phyloP scores from a whole-genome alignment of 2,329 filamentous ascomycete species.

The Penicillium sp. region DNA sequence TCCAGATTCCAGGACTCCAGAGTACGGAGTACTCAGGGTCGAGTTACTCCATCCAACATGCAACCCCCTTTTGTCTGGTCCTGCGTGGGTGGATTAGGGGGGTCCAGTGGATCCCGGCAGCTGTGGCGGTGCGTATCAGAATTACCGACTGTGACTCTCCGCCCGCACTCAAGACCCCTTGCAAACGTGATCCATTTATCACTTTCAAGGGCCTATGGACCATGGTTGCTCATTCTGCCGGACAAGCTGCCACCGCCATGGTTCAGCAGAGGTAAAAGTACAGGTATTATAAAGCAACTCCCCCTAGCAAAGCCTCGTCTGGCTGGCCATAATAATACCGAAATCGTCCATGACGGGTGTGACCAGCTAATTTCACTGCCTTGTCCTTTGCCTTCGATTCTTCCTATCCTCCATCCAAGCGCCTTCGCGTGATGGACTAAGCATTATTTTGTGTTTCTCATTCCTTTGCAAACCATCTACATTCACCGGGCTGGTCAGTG shows the following conservation, averaged over 20 bases:
- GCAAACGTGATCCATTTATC: not conserved
- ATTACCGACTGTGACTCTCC: constrained; percentile 11
- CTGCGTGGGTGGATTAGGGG: constrained; percentile 19
- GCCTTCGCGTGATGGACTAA: constrained; percentile 21
- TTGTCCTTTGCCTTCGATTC: not conserved
- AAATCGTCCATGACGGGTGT: constrained; percentile 18
- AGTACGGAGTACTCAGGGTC: not conserved
- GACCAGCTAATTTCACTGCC: constrained; percentile 12
- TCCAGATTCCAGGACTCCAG: not conserved
- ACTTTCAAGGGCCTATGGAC: no score
- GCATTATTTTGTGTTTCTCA: constrained; percentile 15
- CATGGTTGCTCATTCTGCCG: constrained; percentile 7
- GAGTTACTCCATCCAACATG: not conserved
- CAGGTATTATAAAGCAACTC: constrained; percentile 9
- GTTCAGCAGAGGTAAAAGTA: constrained; percentile 13
- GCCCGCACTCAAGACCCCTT: not conserved
- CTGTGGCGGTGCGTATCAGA: constrained; percentile 27
- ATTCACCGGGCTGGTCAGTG: constrained; percentile 1
- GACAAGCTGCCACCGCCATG: constrained; percentile 9
- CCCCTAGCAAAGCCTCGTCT: constrained; percentile 17
- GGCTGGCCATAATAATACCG: constrained; percentile 20
- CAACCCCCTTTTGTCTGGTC: constrained; percentile 21
- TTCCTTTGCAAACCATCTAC: constrained; percentile 7
- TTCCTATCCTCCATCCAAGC: constrained; percentile 9
- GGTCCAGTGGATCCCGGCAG: constrained; percentile 14